Base-by-base conservation (phyloP, 2,329 filamentous ascomycete species). In the Colletotrichum sp. region DNA sequence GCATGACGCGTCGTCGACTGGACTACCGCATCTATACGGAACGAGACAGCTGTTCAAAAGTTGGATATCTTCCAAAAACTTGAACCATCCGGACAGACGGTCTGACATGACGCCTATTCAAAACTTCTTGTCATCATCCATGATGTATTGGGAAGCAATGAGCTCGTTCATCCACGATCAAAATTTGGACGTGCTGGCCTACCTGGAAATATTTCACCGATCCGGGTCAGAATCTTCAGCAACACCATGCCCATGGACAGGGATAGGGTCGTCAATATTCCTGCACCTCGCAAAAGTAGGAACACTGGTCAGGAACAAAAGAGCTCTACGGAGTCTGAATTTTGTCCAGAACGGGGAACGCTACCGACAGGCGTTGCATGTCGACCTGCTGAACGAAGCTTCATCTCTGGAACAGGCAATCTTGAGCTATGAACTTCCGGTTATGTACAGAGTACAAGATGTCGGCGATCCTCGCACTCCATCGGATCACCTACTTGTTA, bases 11-110 rank as follows among this genome's bases (percentile, higher is more conserved):
- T 59, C 55, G 5, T 59, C 55, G 13, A 59, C 55, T 28, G 55
- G 55, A 0, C 6, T 59, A 18, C 21, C 55, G 0, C 55, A 59
- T 28, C 21, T 59, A 9, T 59, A 59, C 16, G 24, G 55, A 1
- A 28, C 55, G 2, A 59, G 55, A 4, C 7, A 59, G 5, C 26
- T 59, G 10, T 59, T 59, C 55, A 59, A 59, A 18, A 1, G 21
- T 1, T 59, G 55, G 55, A 24, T 3, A 28, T 9, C 55, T 28
- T 24, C 15, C 1, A 59, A 26, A 1, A 1, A 1, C 13, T 26
- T 59, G 21, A 0, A 4, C 2, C 13, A 18, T 24, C 13, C 16
- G 13, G 24, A 13, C 2, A 24, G 0, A 1, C 24, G 55, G 3
- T 59, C 24, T 28, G 5, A 9, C 0, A 26, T 28, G 55, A 28